phyloP scores from a whole-genome alignment of 139 green algal genomes.

The Coelastrella sp. region DNA sequence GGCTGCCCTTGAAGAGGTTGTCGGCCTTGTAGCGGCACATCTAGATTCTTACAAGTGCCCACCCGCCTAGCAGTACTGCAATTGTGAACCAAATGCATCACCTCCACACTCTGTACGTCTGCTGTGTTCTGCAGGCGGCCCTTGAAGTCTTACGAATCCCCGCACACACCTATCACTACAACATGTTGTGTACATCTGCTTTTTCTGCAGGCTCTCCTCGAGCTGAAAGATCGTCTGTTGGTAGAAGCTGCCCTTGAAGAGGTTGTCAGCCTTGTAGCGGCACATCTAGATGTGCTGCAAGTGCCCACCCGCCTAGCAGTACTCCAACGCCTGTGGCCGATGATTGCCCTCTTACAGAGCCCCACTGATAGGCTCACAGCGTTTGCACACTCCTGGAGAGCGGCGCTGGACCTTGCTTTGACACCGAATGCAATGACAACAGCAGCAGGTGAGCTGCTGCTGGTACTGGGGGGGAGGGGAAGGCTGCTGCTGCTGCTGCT shows the following conservation, averaged over 20 bases:
- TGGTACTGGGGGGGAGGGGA: no score
- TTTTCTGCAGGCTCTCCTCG: conserved; percentile 42
- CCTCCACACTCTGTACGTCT: no score
- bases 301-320: conserved; percentile 39
- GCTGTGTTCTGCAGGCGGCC: no score
- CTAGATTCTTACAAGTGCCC: conserved; percentile 43
- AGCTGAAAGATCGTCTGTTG: conserved; percentile 39
- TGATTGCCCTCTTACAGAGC: conserved; percentile 50
- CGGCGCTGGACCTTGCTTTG: conserved; percentile 37
- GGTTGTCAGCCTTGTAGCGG: conserved; percentile 34
- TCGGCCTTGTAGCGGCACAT: conserved; percentile 32
- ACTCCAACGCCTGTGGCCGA: conserved; percentile 44
- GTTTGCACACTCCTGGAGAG: conserved; percentile 35
- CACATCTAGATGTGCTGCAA: conserved; percentile 45
- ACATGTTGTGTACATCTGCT: background rate
- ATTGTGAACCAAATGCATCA: no score
- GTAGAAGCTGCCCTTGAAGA: conserved; percentile 49
- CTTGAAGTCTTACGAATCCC: no score
- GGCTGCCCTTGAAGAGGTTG: conserved; percentile 46
- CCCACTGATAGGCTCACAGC: conserved; percentile 49
- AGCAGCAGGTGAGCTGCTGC: background rate
- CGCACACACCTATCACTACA: background rate
- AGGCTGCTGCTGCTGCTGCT: background rate
- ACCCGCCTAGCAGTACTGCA: conserved; percentile 43
- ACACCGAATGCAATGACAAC: background rate